A percentile compares a stretch with the other conserved stretches of the same genome.
Evolutionary conservation across 177 flowering plant genomes (phyloP).

Genomic region (Vitis hybrid): DNA sequence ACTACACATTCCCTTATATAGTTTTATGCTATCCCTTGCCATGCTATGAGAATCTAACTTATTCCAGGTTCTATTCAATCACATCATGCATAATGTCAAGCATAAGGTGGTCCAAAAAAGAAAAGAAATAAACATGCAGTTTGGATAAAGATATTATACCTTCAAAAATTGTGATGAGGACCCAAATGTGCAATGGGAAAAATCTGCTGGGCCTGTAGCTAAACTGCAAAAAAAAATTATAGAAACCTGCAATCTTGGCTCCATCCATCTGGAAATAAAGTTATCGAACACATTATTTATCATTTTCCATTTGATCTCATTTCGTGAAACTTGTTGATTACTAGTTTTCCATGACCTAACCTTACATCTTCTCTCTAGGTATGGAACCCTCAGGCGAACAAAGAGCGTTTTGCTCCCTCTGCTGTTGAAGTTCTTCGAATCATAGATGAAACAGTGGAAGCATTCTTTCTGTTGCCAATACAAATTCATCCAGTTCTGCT

Average conservation of each 20-base stretch:
- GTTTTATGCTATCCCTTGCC: neutral
- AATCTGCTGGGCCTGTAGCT: too few relatives aligned
- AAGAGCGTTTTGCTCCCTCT: slow-evolving; percentile 83
- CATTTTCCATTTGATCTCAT: neutral
- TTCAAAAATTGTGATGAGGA: too few relatives aligned
- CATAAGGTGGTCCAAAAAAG: too few relatives aligned
- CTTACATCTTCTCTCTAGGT: slow-evolving; percentile 36
- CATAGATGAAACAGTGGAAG: slow-evolving; percentile 83
- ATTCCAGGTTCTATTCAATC: neutral
- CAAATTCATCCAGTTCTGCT: slow-evolving; percentile 70
- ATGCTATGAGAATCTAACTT: neutral
- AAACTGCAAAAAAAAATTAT: neutral
- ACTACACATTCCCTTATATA: neutral
- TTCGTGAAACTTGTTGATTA: neutral
- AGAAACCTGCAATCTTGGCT: neutral
- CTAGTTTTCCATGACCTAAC: slow-evolving; percentile 1
- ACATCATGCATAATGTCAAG: too few relatives aligned
- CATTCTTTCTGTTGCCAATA: slow-evolving; percentile 87
- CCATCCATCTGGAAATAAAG: neutral
- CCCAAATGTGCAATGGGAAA: too few relatives aligned
- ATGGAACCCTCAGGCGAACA: slow-evolving; percentile 82
- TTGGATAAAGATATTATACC: neutral
- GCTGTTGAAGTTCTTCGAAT: slow-evolving; percentile 72
- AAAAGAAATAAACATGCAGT: neutral
- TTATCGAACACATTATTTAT: neutral